phyloP scores from a whole-genome alignment of 108 stramenopile genomes.

The Skeletonema costatum region DNA sequence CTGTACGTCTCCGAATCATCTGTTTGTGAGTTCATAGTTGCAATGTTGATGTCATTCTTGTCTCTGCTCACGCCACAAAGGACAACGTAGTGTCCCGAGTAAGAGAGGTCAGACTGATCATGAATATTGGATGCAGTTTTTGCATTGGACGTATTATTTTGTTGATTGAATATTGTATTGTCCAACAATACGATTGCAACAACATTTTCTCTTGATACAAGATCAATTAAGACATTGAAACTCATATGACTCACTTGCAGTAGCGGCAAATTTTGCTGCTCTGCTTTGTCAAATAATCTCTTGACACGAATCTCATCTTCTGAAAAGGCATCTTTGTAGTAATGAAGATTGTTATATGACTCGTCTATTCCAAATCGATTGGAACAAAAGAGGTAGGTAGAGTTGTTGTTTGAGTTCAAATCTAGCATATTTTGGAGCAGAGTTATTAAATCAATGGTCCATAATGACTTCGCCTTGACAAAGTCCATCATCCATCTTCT shows the following conservation, averaged over 20 bases:
- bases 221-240: slow-evolving; percentile 46
- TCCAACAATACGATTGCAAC: slow-evolving; percentile 78
- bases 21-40: slow-evolving; percentile 7
- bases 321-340: slow-evolving; percentile 67
- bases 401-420: slow-evolving; percentile 1
- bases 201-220: slow-evolving; percentile 54
- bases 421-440: slow-evolving; percentile 47
- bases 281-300: slow-evolving; percentile 26
- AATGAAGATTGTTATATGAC: slow-evolving; percentile 51
- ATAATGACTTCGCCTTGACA: slow-evolving; percentile 69
- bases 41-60: slow-evolving; percentile 28
- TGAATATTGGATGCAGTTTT: not conserved
- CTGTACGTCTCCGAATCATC: slow-evolving; percentile 5
- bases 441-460: slow-evolving; percentile 77
- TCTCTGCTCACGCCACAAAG: slow-evolving; percentile 62
- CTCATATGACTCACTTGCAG: slow-evolving; percentile 27
- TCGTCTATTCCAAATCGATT: slow-evolving; percentile 57
- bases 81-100: slow-evolving; percentile 77
- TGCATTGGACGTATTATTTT: not conserved
- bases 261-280: slow-evolving; percentile 26
- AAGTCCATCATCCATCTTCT: slow-evolving; percentile 37
- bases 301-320: slow-evolving; percentile 60
- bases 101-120: slow-evolving; percentile 7
- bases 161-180: slow-evolving; percentile 47
- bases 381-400: slow-evolving; percentile 39